Conservation (phyloP, 441 rosid genomes). For the Adansonia gregorii region DNA sequence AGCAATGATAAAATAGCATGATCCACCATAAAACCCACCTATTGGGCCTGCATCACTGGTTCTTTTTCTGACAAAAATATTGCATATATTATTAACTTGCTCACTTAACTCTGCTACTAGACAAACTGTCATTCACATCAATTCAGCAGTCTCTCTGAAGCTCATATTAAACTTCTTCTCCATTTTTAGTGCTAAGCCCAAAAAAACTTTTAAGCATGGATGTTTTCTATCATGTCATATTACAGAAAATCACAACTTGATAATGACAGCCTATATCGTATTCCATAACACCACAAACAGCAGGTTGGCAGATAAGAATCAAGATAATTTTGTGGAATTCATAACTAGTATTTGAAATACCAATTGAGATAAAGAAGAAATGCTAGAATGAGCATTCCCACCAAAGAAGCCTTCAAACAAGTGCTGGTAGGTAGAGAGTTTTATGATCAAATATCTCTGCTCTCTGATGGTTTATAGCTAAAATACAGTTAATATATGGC, state of each 20-base stretch:
- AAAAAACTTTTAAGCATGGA: neutral
- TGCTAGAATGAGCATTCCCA: neutral
- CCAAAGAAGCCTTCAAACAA: neutral
- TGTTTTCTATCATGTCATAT: neutral
- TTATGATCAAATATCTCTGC: slow-evolving; percentile 2
- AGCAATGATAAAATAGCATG: slow-evolving; percentile 9
- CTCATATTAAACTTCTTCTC: neutral
- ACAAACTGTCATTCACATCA: slow-evolving; percentile 9
- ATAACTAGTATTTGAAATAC: slow-evolving; percentile 6
- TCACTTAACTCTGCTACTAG: neutral
- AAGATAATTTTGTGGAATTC: slow-evolving; percentile 13
- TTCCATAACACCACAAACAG: neutral
- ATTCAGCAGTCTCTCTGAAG: slow-evolving; percentile 8
- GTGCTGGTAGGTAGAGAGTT: neutral
- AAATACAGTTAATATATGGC: slow-evolving; percentile 9
- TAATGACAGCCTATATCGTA: neutral
- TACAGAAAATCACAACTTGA: neutral
- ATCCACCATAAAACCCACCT: slow-evolving; percentile 11
- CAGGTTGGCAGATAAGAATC: neutral
- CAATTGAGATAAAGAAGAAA: neutral
- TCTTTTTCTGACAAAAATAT: neutral
- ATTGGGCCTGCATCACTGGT: neutral
- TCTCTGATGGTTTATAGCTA: neutral
- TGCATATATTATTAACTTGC: neutral
- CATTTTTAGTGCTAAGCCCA: neutral